Evolutionary conservation across 768 basidiomycete species (phyloP).

Genomic region (Cubamyces lactineus): DNA sequence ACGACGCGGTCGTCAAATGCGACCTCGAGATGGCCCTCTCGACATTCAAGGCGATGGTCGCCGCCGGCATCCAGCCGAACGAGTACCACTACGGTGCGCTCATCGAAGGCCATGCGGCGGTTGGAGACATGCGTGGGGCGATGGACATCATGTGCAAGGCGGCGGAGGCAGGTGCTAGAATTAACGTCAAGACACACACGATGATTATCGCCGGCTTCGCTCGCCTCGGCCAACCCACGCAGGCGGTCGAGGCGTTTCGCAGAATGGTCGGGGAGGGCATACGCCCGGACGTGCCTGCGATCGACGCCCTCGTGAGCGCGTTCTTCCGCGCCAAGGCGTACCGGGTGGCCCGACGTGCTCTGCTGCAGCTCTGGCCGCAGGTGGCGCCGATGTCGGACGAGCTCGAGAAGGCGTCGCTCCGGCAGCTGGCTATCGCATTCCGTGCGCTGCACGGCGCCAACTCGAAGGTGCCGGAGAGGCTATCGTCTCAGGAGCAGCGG

Average conservation of each 20-base stretch:
- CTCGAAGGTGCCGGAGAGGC: constrained; percentile 21
- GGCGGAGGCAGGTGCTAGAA: constrained; percentile 50
- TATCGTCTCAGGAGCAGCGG: constrained; percentile 39
- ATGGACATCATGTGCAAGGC: constrained; percentile 58
- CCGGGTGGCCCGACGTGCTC: constrained; percentile 51
- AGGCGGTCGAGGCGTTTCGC: constrained; percentile 58
- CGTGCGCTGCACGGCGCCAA: constrained; percentile 27
- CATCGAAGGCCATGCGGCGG: constrained; percentile 69
- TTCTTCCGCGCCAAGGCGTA: constrained; percentile 62
- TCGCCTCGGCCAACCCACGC: constrained; percentile 55
- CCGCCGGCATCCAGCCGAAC: constrained; percentile 71
- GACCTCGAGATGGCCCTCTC: constrained; percentile 36
- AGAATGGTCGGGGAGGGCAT: constrained; percentile 65
- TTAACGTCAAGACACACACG: constrained; percentile 74
- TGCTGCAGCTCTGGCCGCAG: constrained; percentile 66
- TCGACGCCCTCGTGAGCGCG: constrained; percentile 72
- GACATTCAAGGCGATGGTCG: constrained; percentile 61
- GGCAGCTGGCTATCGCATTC: constrained; percentile 50
- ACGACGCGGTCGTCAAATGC: constrained; percentile 56
- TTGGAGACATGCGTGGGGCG: constrained; percentile 64
- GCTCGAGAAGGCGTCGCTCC: constrained; percentile 48
- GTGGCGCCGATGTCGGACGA: constrained; percentile 63
- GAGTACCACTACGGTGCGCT: constrained; percentile 74
- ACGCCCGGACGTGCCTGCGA: constrained; percentile 67
- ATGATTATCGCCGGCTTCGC: constrained; percentile 75